Base-by-base conservation (phyloP, 345 rosid genomes). In the Salix brachista region DNA sequence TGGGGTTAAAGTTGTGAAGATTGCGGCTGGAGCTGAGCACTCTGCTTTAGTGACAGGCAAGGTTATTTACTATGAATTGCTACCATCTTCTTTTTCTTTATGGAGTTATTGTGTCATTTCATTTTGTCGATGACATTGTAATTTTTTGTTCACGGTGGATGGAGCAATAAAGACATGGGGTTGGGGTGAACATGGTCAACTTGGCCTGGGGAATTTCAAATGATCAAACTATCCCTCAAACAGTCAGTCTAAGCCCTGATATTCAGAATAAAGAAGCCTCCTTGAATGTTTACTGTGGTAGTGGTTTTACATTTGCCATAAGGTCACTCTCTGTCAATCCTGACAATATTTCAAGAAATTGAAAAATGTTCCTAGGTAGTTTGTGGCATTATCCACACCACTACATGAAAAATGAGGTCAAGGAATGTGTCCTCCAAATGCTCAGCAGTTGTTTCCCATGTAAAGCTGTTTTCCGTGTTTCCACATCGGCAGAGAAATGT, bases 101-200 rank as follows among this genome's bases (percentile, higher is more conserved):
- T 8, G 3, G 19, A 18, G 18, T 54, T 50, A 8, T 10, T 37
- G 28, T 42, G 4, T 65, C 25, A 56, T 10, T 62, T 41, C 36
- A 39, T 71, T 67, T n/a, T 41, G 10, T 32, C 0, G 17, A 26
- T 37, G 73, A 13, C 26, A 10, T 42, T 28, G 21, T n/a, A 50
- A 17, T 1, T 17, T 41, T 52, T 13, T 78, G 37, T 70, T 60
- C 75, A 76, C 90, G 93, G 99, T 77, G 67, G 91, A 77, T 71
- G 91, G 93, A 80, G 80, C 46, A 30, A 77, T 91, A 58, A 88
- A 81, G 89, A 89, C 90, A 69, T 93, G 96, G 98, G 98, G 99
- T 65, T 96, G 99, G 99, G 99, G 98, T 23, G 99, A 96, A 80
- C 99, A 91, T 52, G 97, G 98, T 71, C 97, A 96, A 82, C 93